phyloP scores from a whole-genome alignment of 192 early-diverging fungal genomes.

The Rhizophagus clarus region DNA sequence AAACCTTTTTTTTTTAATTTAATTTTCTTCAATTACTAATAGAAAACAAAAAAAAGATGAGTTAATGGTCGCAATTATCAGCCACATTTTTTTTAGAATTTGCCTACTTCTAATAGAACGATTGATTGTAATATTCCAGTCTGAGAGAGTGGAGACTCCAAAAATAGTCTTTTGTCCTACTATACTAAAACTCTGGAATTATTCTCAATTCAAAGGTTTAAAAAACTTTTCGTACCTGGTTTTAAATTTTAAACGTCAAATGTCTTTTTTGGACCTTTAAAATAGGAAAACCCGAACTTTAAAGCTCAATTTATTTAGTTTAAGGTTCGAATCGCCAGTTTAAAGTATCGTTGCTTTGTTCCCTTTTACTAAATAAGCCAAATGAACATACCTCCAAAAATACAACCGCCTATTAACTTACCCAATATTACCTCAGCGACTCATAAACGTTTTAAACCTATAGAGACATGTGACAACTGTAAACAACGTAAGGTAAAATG shows the following conservation, averaged over 20 bases:
- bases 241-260: neutral
- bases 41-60: too few relatives aligned
- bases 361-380: neutral
- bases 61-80: too few relatives aligned
- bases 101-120: too few relatives aligned
- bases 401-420: neutral
- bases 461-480: conserved; percentile 31
- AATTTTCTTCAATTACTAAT: too few relatives aligned
- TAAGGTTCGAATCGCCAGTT: neutral
- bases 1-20: too few relatives aligned
- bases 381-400: neutral
- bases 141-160: neutral
- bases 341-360: neutral
- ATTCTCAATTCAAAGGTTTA: neutral
- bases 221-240: neutral
- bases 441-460: conserved; percentile 22
- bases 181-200: neutral
- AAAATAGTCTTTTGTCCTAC: neutral
- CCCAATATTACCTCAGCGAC: neutral
- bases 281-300: neutral
- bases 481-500: conserved; percentile 33
- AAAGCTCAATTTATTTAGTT: neutral
- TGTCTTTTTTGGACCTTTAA: neutral
- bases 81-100: too few relatives aligned
- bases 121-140: neutral